phyloP scores from a whole-genome alignment of 768 basidiomycete genomes.

The Termitomyces bulborhizus region DNA sequence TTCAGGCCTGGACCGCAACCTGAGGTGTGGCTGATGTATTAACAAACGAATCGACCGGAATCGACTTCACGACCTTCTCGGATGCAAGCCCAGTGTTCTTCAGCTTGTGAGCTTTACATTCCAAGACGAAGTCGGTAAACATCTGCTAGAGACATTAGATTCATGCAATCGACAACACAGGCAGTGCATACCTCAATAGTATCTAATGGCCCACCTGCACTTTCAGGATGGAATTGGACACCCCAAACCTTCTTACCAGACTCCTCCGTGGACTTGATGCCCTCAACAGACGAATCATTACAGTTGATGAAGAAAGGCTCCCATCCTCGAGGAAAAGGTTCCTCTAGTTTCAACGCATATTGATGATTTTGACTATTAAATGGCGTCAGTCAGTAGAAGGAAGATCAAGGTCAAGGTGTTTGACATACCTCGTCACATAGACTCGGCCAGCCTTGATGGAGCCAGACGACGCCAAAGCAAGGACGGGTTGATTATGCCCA shows the following conservation, averaged over 20 bases:
- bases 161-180: background rate
- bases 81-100: constrained; percentile 15
- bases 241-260: constrained; percentile 95
- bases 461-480: constrained; percentile 89
- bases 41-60: constrained; percentile 1
- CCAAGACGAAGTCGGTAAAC: constrained; percentile 87
- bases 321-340: constrained; percentile 96
- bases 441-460: constrained; percentile 94
- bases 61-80: background rate
- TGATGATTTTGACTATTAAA: constrained; percentile 86
- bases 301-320: constrained; percentile 99
- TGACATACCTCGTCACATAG: constrained; percentile 82
- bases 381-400: constrained; percentile 2
- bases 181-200: constrained; percentile 77
- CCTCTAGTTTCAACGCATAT: constrained; percentile 90
- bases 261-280: constrained; percentile 89
- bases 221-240: constrained; percentile 99
- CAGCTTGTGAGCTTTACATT: constrained; percentile 62
- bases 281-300: constrained; percentile 98
- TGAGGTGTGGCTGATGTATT: constrained; percentile 4
- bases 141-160: constrained; percentile 42
- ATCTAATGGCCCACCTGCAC: constrained; percentile 95
- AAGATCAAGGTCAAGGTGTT: background rate
- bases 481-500: constrained; percentile 97
- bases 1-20: constrained; percentile 12